phyloP scores from a whole-genome alignment of 2,329 filamentous ascomycete species.

The Rugonectria rugulosa region DNA sequence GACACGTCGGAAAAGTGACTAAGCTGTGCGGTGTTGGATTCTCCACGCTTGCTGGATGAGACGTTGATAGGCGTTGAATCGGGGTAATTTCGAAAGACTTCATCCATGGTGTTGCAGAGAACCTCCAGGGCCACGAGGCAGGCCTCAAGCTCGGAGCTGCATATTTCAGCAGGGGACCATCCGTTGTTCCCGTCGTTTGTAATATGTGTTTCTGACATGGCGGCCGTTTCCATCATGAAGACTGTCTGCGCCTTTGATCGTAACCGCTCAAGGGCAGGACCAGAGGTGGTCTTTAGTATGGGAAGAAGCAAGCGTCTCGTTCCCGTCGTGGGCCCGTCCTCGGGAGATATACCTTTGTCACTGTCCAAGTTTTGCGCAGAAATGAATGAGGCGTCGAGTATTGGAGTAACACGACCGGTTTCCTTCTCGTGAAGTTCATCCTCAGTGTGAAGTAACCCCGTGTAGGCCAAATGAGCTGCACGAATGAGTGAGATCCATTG shows the following conservation, averaged over 20 bases:
- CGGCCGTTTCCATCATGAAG: background rate
- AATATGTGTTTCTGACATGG: too few relatives aligned
- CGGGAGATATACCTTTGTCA: background rate
- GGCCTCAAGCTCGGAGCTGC: constrained; percentile 6
- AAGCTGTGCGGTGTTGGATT: background rate
- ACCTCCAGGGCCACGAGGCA: constrained; percentile 23
- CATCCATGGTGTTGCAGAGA: constrained; percentile 17
- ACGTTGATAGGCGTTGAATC: background rate
- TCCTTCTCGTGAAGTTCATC: background rate
- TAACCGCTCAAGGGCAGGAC: constrained; percentile 15
- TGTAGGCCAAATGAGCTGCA: constrained; percentile 29
- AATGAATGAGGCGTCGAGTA: background rate
- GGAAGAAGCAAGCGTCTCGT: constrained; percentile 24
- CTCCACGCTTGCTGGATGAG: background rate
- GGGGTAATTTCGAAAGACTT: constrained; percentile 5
- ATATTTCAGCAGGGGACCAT: background rate
- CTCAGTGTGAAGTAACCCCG: constrained; percentile 8
- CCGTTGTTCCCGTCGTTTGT: too few relatives aligned
- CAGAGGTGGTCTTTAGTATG: constrained; percentile 21
- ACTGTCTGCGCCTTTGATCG: constrained; percentile 2
- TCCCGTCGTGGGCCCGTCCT: constrained; percentile 18
- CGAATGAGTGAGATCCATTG: constrained; percentile 35
- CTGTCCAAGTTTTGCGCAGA: background rate
- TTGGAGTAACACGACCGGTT: too few relatives aligned
- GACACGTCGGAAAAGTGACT: constrained; percentile 22